Evolutionary conservation across 2,329 filamentous ascomycete species (phyloP).

Genomic region (Allantophomopsis cytisporea): DNA sequence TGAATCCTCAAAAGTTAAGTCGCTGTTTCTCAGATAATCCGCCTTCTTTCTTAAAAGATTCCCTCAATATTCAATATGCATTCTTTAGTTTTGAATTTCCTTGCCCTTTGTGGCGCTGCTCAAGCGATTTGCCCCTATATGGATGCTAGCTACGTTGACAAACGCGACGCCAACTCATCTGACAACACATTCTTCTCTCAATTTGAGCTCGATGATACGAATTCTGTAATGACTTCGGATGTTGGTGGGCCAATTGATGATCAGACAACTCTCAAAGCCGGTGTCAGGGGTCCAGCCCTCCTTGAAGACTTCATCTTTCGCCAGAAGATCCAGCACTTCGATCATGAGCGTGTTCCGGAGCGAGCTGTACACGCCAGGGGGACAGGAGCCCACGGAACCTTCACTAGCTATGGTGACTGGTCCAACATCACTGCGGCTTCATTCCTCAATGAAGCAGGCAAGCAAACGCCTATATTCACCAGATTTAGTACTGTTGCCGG

Average conservation of each 20-base stretch:
- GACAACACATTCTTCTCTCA: slow-evolving; percentile 16
- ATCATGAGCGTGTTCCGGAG: slow-evolving; percentile 57
- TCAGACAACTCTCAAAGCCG: slow-evolving; percentile 52
- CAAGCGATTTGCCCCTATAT: not conserved
- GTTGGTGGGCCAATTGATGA: slow-evolving; percentile 56
- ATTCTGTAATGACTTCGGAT: slow-evolving; percentile 48
- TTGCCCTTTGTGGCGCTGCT: not conserved
- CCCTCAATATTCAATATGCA: not conserved
- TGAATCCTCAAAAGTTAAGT: too few species aligned
- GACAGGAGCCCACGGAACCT: slow-evolving; percentile 51
- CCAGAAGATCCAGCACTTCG: slow-evolving; percentile 59
- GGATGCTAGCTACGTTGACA: not conserved
- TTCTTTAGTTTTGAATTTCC: not conserved
- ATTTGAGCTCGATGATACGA: slow-evolving; percentile 35
- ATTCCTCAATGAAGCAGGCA: slow-evolving; percentile 40
- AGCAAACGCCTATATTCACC: slow-evolving; percentile 51
- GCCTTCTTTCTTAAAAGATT: too few species aligned
- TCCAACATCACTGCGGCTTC: slow-evolving; percentile 56
- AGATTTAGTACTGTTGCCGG: slow-evolving; percentile 65
- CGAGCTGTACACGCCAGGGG: slow-evolving; percentile 58
- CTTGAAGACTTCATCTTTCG: slow-evolving; percentile 62
- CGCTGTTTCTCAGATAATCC: too few species aligned
- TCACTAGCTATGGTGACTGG: slow-evolving; percentile 52
- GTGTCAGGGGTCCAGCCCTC: slow-evolving; percentile 50
- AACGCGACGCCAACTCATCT: not conserved